Percentiles rank a stretch among this genome's conserved stretches.
Evolutionary conservation across 2,329 filamentous ascomycete genomes (phyloP).

Genomic region (Stromatinia cepivora): DNA sequence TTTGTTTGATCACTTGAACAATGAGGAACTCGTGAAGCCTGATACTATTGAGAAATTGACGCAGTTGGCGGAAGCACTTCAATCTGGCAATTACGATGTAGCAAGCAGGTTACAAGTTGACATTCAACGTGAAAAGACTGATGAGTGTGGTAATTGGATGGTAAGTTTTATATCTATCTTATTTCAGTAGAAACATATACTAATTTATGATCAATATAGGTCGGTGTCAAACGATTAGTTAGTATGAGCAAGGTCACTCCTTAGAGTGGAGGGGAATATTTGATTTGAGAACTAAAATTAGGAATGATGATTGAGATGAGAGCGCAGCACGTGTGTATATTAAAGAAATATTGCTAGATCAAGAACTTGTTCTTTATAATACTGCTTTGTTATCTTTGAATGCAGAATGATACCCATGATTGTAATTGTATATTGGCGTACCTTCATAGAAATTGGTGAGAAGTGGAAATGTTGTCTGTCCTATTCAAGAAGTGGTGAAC

Average conservation of each 20-base stretch:
- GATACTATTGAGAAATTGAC: slow-evolving; percentile 71
- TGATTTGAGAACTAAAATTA: neutral
- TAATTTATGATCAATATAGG: slow-evolving; percentile 52
- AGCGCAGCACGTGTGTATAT: slow-evolving; percentile 21
- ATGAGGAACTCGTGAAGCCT: slow-evolving; percentile 82
- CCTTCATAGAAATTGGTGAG: neutral
- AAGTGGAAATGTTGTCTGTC: neutral
- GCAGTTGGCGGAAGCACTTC: slow-evolving; percentile 64
- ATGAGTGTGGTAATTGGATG: slow-evolving; percentile 87
- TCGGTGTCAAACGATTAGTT: slow-evolving; percentile 74
- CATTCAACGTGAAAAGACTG: slow-evolving; percentile 73
- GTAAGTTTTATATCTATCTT: slow-evolving; percentile 52
- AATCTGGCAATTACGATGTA: slow-evolving; percentile 66
- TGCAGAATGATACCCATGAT: neutral
- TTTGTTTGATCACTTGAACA: slow-evolving; percentile 97
- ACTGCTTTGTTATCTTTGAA: neutral
- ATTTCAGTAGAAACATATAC: slow-evolving; percentile 29
- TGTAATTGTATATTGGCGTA: neutral
- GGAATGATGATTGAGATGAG: slow-evolving; percentile 13
- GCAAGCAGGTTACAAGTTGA: slow-evolving; percentile 71
- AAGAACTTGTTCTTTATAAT: slow-evolving; percentile 11
- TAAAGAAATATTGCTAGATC: slow-evolving; percentile 20
- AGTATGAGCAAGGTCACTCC: slow-evolving; percentile 78
- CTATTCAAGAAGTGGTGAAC: neutral
- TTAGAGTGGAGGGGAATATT: slow-evolving; percentile 23